Base-by-base conservation (phyloP, 305 asterid genomes). In the Fraxinus platypoda region DNA sequence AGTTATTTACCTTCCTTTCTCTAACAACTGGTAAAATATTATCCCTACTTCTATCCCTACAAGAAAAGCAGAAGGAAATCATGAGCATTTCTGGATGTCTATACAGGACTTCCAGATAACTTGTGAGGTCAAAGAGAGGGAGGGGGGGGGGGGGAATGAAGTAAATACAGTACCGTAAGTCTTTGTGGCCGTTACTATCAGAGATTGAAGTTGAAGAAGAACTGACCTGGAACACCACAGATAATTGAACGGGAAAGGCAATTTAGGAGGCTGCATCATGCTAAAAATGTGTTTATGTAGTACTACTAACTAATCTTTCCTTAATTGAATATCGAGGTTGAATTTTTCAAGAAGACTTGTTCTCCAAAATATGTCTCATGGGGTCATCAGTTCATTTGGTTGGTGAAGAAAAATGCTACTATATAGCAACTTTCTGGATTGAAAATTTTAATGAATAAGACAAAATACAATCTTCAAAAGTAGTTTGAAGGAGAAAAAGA, bases 1-100 rank as follows among this genome's bases (percentile, higher is more conserved):
- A 21, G 71, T 21, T 62, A 33, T 72, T 84, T 84, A 92, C 99
- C 94, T 94, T 95, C 87, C 98, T 89, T 77, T 94, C 97, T 87
- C 93, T 91, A 81, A 94, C 52, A 43, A 84, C 77, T 66, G 86
- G 80, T 46, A 88, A 79, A 74, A 85, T 78, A 76, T 92, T 97
- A 82, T 93, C 95, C 85, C 83, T 88, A 76, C 81, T 86, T 83
- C 92, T 92, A 25, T 91, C 93, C 87, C 94, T 90, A 88, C 74
- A 81, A 81, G 72, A 34, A 84, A 79, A 79, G 80, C 17, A 80
- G 73, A 71, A 35, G n/a, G 74, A 59, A 82, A 26, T 23, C 23
- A 41, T 79, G 17, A 79, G 79, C 83, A 59, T 68, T 76, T 59
- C 59, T 64, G 21, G 62, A 49, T 49, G 62, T n/a, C 3, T 70